phyloP scores from a whole-genome alignment of 1,139 yeast species.

The Saccharomyces pastorianus region DNA sequence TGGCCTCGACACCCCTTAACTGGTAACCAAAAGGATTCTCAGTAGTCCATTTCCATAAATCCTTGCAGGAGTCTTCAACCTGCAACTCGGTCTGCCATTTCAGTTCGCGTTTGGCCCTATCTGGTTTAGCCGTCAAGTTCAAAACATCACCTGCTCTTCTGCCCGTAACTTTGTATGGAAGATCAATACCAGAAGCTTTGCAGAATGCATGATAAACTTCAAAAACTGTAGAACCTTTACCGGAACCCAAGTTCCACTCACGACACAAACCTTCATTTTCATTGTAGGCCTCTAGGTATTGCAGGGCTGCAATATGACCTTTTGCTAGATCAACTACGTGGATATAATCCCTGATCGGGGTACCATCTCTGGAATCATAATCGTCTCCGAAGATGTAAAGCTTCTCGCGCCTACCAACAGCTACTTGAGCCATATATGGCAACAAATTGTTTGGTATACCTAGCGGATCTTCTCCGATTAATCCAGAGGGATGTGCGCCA shows the following conservation, averaged over 20 bases:
- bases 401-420: slow-evolving; percentile 62
- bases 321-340: slow-evolving; percentile 78
- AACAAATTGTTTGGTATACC: slow-evolving; percentile 71
- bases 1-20: slow-evolving; percentile 18
- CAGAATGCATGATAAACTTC: slow-evolving; percentile 64
- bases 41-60: slow-evolving; percentile 73
- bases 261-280: slow-evolving; percentile 47
- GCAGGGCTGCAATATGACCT: slow-evolving; percentile 69
- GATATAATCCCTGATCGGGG: slow-evolving; percentile 75
- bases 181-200: slow-evolving; percentile 56
- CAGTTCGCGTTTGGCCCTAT: slow-evolving; percentile 58
- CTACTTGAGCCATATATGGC: slow-evolving; percentile 73
- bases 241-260: slow-evolving; percentile 82
- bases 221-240: slow-evolving; percentile 68
- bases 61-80: slow-evolving; percentile 59
- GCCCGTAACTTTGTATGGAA: slow-evolving; percentile 57
- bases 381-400: slow-evolving; percentile 60
- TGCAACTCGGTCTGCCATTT: slow-evolving; percentile 54
- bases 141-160: slow-evolving; percentile 78
- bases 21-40: slow-evolving; percentile 61
- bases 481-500: slow-evolving; percentile 79
- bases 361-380: slow-evolving; percentile 65
- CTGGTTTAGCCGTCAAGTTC: slow-evolving; percentile 63
- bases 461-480: slow-evolving; percentile 72
- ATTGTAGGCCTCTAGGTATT: slow-evolving; percentile 42